phyloP scores from a whole-genome alignment of 2,329 filamentous ascomycete genomes.

The Bipolaris zeicola region DNA sequence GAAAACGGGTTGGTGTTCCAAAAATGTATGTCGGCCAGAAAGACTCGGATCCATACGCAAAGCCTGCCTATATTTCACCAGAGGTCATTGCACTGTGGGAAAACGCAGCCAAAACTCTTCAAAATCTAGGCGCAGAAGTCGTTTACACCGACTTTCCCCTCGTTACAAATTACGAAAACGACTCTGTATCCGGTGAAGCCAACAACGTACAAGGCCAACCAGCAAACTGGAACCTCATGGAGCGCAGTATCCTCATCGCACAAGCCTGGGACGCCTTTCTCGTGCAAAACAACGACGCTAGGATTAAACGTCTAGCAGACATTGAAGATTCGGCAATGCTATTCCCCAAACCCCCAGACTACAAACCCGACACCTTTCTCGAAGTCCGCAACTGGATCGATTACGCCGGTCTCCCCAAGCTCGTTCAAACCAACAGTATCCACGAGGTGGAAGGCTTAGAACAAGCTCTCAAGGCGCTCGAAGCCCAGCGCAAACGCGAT shows the following conservation, averaged over 20 bases:
- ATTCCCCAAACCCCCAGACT: conserved; percentile 46
- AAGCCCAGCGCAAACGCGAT: conserved; percentile 56
- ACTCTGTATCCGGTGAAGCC: conserved; percentile 39
- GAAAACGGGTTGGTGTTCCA: conserved; percentile 57
- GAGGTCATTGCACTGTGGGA: conserved; percentile 49
- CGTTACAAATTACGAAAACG: conserved; percentile 55
- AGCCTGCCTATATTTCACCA: conserved; percentile 43
- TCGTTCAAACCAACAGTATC: conserved; percentile 44
- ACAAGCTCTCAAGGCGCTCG: conserved; percentile 53
- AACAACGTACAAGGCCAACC: conserved; percentile 53
- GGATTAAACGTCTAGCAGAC: conserved; percentile 45
- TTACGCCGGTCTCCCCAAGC: conserved; percentile 43
- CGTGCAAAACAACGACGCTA: conserved; percentile 48
- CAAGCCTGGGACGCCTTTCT: conserved; percentile 61
- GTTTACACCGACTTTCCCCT: conserved; percentile 55
- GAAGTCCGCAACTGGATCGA: conserved; percentile 50
- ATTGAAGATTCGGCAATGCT: conserved; percentile 49
- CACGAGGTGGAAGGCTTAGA: conserved; percentile 52
- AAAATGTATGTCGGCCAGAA: conserved; percentile 57
- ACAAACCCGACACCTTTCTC: conserved; percentile 48
- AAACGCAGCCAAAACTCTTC: conserved; percentile 44
- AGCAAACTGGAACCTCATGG: conserved; percentile 54
- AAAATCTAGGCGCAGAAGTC: conserved; percentile 51
- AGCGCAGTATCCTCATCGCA: conserved; percentile 57
- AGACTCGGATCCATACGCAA: conserved; percentile 39